A percentile compares a stretch with the other conserved stretches of the same genome.
Conservation (phyloP, 2,329 filamentous ascomycete genomes). For the Mycosphaerella sp. region DNA sequence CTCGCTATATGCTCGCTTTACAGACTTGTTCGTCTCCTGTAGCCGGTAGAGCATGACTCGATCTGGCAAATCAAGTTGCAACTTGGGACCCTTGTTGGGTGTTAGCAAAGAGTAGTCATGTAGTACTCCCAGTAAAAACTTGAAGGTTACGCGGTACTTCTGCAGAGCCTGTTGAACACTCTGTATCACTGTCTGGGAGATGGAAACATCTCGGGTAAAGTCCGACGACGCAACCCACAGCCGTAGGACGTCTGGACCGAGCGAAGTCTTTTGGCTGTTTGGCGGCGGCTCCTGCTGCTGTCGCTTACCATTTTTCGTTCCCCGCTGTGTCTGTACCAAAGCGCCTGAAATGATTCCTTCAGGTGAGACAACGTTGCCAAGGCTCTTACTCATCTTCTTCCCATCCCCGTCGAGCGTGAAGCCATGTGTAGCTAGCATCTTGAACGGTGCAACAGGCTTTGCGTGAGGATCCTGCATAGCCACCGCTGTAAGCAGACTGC, state of each 20-base stretch:
- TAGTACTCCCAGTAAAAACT: slow-evolving; percentile 73
- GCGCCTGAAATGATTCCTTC: slow-evolving; percentile 78
- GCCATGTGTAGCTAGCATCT: slow-evolving; percentile 85
- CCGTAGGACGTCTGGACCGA: slow-evolving; percentile 81
- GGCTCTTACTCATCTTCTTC: slow-evolving; percentile 98
- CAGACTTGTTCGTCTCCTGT: slow-evolving; percentile 55
- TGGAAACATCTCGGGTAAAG: slow-evolving; percentile 79
- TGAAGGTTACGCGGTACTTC: slow-evolving; percentile 84
- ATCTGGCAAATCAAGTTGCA: slow-evolving; percentile 42
- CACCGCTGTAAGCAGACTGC: slow-evolving; percentile 80
- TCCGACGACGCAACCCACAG: slow-evolving; percentile 90
- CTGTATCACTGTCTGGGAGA: slow-evolving; percentile 70
- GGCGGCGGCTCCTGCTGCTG: slow-evolving; percentile 24
- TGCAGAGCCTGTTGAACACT: slow-evolving; percentile 68
- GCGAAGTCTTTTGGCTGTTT: slow-evolving; percentile 29
- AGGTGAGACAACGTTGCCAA: slow-evolving; percentile 81
- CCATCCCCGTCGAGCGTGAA: slow-evolving; percentile 84
- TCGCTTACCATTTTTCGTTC: slow-evolving; percentile 40
- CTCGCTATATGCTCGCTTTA: slow-evolving; percentile 58
- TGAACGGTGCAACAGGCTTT: slow-evolving; percentile 62
- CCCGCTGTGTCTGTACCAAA: slow-evolving; percentile 56
- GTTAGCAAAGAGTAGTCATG: slow-evolving; percentile 34
- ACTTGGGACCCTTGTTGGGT: slow-evolving; percentile 5
- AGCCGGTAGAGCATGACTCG: slow-evolving; percentile 73
- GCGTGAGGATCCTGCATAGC: slow-evolving; percentile 50